These are phyloP conservation scores for Leccinum proliferum DNA, from an alignment of 1,284 basidiomycete genomes.

Conservation along the genomic window DNA sequence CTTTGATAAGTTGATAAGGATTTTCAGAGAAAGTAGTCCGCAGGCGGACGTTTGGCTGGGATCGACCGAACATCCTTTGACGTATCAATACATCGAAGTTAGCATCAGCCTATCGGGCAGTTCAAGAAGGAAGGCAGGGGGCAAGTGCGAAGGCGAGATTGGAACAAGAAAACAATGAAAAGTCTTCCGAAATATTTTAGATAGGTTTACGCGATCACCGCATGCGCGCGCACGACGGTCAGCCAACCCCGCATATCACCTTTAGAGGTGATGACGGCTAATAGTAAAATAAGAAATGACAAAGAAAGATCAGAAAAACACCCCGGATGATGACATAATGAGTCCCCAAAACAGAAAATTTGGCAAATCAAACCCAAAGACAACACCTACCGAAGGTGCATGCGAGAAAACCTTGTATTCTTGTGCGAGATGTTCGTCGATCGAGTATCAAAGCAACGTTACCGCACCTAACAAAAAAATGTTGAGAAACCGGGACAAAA, in stretches of 20 bases:
- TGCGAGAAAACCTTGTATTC: constrained; percentile 90
- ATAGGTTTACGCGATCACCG: not conserved
- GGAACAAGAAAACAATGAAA: not conserved
- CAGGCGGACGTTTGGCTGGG: constrained; percentile 84
- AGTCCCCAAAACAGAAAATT: not conserved
- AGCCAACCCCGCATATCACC: constrained; percentile 25
- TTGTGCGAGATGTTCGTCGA: constrained; percentile 87
- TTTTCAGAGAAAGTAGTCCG: constrained; percentile 73
- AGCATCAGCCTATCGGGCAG: not conserved
- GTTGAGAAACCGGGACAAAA: constrained; percentile 3
- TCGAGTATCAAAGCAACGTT: constrained; percentile 93
- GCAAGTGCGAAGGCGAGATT: not conserved
- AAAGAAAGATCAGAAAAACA: constrained; percentile 3
- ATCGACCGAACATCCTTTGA: constrained; percentile 77
- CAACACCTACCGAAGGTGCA: constrained; percentile 57
- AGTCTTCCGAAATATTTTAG: not conserved
- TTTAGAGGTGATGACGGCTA: constrained; percentile 17
- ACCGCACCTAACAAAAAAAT: constrained; percentile 61
- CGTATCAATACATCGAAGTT: not conserved
- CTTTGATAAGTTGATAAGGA: constrained; percentile 15
- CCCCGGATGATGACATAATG: constrained; percentile 22
- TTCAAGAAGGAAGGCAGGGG: not conserved
- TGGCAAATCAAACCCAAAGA: constrained; percentile 3
- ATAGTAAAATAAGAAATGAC: not conserved
- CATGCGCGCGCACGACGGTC: constrained; percentile 1